These are phyloP conservation scores for Lecanosticta acicola DNA, from an alignment of 2,329 filamentous ascomycete species.

Conservation along the genomic window DNA sequence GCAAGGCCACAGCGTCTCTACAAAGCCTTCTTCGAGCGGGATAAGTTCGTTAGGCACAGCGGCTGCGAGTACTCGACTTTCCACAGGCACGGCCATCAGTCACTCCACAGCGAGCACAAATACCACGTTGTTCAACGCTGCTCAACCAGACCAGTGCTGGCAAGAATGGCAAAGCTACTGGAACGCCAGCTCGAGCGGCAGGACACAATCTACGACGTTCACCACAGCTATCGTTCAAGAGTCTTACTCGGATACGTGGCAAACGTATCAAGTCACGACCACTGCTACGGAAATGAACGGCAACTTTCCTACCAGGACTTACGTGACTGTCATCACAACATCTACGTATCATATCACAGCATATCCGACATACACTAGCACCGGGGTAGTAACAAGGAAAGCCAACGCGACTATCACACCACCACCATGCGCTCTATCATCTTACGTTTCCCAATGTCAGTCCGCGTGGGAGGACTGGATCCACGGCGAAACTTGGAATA, in stretches of 20 bases:
- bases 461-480: slow-evolving; percentile 6
- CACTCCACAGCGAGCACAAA: too few species aligned
- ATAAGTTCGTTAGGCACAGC: too few species aligned
- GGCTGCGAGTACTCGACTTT: too few species aligned
- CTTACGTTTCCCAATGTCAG: slow-evolving; percentile 15
- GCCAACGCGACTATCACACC: slow-evolving; percentile 4
- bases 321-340: slow-evolving; percentile 1
- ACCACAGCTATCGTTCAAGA: neutral
- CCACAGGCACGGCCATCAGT: neutral
- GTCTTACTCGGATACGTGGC: neutral
- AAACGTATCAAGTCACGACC: neutral
- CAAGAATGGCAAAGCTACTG: slow-evolving; percentile 1
- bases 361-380: neutral
- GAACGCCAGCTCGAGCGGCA: neutral
- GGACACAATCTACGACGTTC: slow-evolving; percentile 1
- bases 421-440: slow-evolving; percentile 9
- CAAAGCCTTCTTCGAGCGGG: too few species aligned
- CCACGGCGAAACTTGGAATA: neutral
- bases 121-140: too few species aligned
- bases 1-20: neutral
- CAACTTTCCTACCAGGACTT: slow-evolving; percentile 6
- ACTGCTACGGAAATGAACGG: slow-evolving; percentile 1
- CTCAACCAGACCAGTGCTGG: slow-evolving; percentile 6
- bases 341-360: neutral
- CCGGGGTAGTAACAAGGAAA: neutral